These are phyloP conservation scores for Suhomyces prunicola DNA, from an alignment of 805 yeast genomes.

Conservation along the genomic window DNA sequence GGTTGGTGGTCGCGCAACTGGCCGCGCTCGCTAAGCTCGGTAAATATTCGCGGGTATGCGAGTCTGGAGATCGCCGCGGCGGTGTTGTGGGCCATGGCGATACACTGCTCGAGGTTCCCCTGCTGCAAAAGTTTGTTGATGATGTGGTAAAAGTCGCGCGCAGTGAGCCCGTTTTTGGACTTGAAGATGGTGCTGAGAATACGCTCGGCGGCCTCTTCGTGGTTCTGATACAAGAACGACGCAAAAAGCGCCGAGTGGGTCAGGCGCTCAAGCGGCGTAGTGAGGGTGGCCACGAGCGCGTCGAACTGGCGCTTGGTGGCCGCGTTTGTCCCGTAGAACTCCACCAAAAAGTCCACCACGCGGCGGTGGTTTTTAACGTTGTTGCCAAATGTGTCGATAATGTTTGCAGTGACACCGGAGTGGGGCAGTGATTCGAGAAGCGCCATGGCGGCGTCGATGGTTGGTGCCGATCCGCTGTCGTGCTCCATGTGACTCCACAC, in stretches of 20 bases:
- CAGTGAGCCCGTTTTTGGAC: slow-evolving; percentile 23
- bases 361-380: neutral
- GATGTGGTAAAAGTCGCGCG: slow-evolving; percentile 26
- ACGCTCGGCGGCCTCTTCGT: slow-evolving; percentile 27
- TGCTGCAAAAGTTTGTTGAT: slow-evolving; percentile 24
- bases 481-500: slow-evolving; percentile 3
- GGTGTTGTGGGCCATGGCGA: slow-evolving; percentile 19
- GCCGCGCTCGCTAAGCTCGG: slow-evolving; percentile 2
- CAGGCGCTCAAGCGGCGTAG: slow-evolving; percentile 31
- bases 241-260: slow-evolving; percentile 32
- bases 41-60: slow-evolving; percentile 24
- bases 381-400: neutral
- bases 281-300: slow-evolving; percentile 17
- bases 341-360: slow-evolving; percentile 12
- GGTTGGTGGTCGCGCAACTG: neutral
- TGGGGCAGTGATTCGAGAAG: slow-evolving; percentile 5
- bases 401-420: slow-evolving; percentile 5
- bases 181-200: slow-evolving; percentile 28
- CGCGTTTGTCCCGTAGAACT: slow-evolving; percentile 16
- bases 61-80: slow-evolving; percentile 20
- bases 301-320: slow-evolving; percentile 12
- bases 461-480: neutral
- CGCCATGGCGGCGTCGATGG: neutral
- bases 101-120: slow-evolving; percentile 20
- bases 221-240: slow-evolving; percentile 24